Evolutionary conservation across 2,329 filamentous ascomycete species (phyloP), one percentile per base, ranked within the genome.

Genomic region (Penicillium nordicum): DNA sequence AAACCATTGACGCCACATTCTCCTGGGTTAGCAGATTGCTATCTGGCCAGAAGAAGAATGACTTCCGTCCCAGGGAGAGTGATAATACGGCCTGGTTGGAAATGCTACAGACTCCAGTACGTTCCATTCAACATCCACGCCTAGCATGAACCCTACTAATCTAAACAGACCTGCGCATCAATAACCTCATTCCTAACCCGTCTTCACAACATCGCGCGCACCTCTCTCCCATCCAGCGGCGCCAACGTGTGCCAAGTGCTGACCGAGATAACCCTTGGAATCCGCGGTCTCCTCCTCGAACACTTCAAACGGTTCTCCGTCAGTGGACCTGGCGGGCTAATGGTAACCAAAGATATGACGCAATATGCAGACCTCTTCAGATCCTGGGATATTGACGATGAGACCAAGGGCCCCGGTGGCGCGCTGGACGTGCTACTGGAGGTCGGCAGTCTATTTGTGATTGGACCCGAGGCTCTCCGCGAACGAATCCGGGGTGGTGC

Each of bases 281-380:
- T 96, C 36, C 87, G 92, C 63, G 78, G 82, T 48, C 83, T 95
- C 10, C 82, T 99, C 5, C 86, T 99, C 60, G 90, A 94, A 60
- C 94, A 99, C 75, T 90, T 97, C 76, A 94, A 96, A 69, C 92
- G 90, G 68, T 99, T 96, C 77, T 86, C 88, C 58, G 91, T 99
- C 63, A 96, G 92, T 65, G 90, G 92, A 40, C 92, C 93, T 0
- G 94, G 94, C 59, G 94, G 92, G 2, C 84, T 99, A 45, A 94
- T 97, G 84, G 90, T 97, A 27, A 93, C 89, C 36, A 96, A 97
- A 77, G 94, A 99, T 71, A 92, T 97, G 72, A 90, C 91, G 36
- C 92, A 91, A 70, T 99, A 99, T 73, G 89, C 90, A 9, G 88
- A 92, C 58, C 85, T 96, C 11, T 81, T 99, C 62, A 86, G 90